These are phyloP conservation scores for Chytriomyces confervae DNA, from an alignment of 192 early-diverging fungal genomes.

Conservation along the genomic window DNA sequence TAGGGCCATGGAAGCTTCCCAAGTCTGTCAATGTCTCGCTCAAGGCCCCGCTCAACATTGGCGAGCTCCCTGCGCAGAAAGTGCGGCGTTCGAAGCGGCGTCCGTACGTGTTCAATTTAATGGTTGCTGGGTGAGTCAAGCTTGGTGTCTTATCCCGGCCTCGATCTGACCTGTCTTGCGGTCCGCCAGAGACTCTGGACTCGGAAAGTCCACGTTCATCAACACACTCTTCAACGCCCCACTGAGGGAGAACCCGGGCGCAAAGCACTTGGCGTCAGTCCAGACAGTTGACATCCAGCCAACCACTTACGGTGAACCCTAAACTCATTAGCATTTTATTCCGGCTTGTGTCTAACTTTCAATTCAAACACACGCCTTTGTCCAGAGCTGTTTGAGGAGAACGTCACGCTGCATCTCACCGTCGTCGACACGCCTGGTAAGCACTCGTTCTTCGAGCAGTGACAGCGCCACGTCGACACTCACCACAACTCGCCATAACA, in stretches of 20 bases:
- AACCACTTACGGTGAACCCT: slow-evolving; percentile 72
- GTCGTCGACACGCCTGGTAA: slow-evolving; percentile 95
- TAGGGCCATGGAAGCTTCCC: slow-evolving; percentile 59
- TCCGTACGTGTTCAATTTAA: slow-evolving; percentile 84
- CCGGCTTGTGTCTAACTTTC: slow-evolving; percentile 5
- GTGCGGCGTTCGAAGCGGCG: slow-evolving; percentile 68
- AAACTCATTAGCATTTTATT: slow-evolving; percentile 16
- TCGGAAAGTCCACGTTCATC: slow-evolving; percentile 97
- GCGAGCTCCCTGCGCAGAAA: slow-evolving; percentile 72
- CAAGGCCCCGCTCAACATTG: slow-evolving; percentile 71
- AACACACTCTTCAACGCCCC: slow-evolving; percentile 96
- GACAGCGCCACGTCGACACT: no score
- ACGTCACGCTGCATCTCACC: slow-evolving; percentile 92
- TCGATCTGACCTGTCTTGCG: not conserved
- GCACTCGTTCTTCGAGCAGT: no score
- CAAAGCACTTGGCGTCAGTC: slow-evolving; percentile 77
- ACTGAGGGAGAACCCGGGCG: slow-evolving; percentile 66
- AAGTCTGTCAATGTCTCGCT: slow-evolving; percentile 59
- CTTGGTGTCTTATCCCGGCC: not conserved
- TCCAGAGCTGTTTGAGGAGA: slow-evolving; percentile 90
- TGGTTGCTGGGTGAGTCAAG: slow-evolving; percentile 81
- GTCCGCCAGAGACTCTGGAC: slow-evolving; percentile 79
- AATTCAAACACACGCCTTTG: not conserved
- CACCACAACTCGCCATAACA: no score
- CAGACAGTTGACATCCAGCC: slow-evolving; percentile 91